These are phyloP conservation scores for Phytophthora podocarpi DNA, from an alignment of 352 stramenopile genomes.

Conservation along the genomic window DNA sequence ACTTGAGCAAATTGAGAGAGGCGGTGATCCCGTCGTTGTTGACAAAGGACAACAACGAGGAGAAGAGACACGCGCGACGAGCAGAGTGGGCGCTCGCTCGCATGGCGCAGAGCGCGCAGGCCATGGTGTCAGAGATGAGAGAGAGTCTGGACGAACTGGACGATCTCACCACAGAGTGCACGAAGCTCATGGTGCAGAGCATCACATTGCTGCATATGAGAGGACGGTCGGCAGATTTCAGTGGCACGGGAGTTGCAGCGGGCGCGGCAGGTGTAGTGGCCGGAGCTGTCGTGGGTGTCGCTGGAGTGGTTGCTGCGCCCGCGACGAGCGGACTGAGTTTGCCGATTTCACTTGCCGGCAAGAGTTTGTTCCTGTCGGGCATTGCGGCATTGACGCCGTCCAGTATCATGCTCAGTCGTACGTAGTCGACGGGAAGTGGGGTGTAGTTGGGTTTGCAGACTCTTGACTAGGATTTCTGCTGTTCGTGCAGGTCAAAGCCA, in stretches of 20 bases:
- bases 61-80: conserved; percentile 70
- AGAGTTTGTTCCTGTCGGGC: conserved; percentile 84
- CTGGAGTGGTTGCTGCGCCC: conserved; percentile 75
- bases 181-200: conserved; percentile 86
- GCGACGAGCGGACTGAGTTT: conserved; percentile 83
- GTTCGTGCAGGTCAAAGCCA: conserved; percentile 72
- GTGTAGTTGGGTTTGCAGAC: neutral
- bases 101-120: conserved; percentile 73
- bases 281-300: conserved; percentile 76
- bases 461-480: conserved; percentile 4
- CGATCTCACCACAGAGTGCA: conserved; percentile 80
- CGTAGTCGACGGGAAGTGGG: conserved; percentile 13
- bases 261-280: conserved; percentile 83
- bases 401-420: conserved; percentile 88
- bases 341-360: conserved; percentile 82
- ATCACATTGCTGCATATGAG: conserved; percentile 87
- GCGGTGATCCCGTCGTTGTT: conserved; percentile 57
- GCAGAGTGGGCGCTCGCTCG: conserved; percentile 77
- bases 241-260: conserved; percentile 80
- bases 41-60: conserved; percentile 70
- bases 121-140: conserved; percentile 72
- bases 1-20: conserved; percentile 75
- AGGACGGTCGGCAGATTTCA: conserved; percentile 81
- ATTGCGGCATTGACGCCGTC: conserved; percentile 80
- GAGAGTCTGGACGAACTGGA: conserved; percentile 82